phyloP scores from a whole-genome alignment of 1,139 yeast genomes.

The Diutina scorzettiae region DNA sequence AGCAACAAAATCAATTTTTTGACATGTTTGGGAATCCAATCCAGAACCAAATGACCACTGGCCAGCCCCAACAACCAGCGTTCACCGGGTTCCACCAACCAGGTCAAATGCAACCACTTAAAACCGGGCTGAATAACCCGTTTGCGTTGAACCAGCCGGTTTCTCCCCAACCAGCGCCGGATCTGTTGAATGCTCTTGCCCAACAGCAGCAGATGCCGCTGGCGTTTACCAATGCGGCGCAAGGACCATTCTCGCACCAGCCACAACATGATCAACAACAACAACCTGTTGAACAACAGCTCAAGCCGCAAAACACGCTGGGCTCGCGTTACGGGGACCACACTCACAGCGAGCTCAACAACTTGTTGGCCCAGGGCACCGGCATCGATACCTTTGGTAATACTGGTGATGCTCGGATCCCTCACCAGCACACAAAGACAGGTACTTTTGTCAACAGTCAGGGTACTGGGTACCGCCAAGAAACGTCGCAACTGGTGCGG shows the following conservation, averaged over 20 bases:
- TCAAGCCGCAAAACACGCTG: conserved; percentile 18
- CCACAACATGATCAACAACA: conserved; percentile 13
- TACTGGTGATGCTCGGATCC: conserved; percentile 78
- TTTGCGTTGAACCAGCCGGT: conserved; percentile 44
- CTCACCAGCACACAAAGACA: conserved; percentile 85
- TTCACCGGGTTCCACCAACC: conserved; percentile 4
- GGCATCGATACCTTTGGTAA: conserved; percentile 96
- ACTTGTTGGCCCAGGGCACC: conserved; percentile 72
- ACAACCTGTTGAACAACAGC: conserved; percentile 13
- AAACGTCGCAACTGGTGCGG: conserved; percentile 23
- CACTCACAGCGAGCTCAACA: conserved; percentile 56
- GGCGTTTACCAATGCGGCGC: conserved; percentile 12
- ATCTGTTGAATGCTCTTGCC: conserved; percentile 4
- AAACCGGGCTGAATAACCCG: conserved; percentile 85
- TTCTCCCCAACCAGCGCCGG: conserved; percentile 11
- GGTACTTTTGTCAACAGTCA: conserved; percentile 74
- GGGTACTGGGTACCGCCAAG: conserved; percentile 70
- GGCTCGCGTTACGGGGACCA: conserved; percentile 30
- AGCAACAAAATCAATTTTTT: conserved; percentile 23
- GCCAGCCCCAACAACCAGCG: conserved; percentile 7
- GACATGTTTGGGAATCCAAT: conserved; percentile 81
- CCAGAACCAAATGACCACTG: conserved; percentile 47
- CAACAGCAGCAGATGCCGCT: conserved; percentile 8
- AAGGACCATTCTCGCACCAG: conserved; percentile 8
- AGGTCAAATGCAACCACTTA: conserved; percentile 28